Percentiles rank a stretch among this genome's conserved stretches.
phyloP scores from a whole-genome alignment of 768 basidiomycete genomes.

The Goffeauzyma gilvescens region DNA sequence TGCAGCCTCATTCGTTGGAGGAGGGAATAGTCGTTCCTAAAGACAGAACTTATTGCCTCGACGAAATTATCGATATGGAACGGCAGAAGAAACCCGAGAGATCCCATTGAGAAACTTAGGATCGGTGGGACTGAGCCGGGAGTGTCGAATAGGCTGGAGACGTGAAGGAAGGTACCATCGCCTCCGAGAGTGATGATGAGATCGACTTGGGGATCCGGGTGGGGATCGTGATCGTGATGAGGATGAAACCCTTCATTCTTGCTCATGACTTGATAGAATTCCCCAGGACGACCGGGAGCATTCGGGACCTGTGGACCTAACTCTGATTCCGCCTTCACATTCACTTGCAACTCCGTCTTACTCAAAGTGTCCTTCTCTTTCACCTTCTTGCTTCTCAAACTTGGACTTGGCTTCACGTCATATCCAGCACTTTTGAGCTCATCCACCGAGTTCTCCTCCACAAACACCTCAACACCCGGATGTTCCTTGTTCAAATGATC shows the following conservation, averaged over 20 bases:
- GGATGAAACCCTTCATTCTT: background rate
- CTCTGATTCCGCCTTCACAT: slow-evolving; percentile 22
- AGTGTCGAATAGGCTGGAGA: slow-evolving; percentile 69
- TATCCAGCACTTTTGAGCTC: background rate
- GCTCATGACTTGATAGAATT: slow-evolving; percentile 5
- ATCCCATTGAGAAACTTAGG: slow-evolving; percentile 79
- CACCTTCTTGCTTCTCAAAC: no score
- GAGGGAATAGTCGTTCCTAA: slow-evolving; percentile 58
- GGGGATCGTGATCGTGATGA: slow-evolving; percentile 8
- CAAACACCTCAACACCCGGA: background rate
- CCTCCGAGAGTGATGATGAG: slow-evolving; percentile 81
- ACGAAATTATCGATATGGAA: slow-evolving; percentile 82
- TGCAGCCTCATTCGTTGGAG: slow-evolving; percentile 78
- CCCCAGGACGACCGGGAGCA: slow-evolving; percentile 11
- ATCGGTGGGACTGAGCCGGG: slow-evolving; percentile 80
- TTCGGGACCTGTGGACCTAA: slow-evolving; percentile 12
- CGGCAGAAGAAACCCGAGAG: slow-evolving; percentile 76
- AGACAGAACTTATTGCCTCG: slow-evolving; percentile 59
- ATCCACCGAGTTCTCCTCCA: background rate
- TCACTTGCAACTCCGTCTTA: slow-evolving; percentile 13
- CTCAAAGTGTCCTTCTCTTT: no score
- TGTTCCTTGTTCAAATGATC: background rate
- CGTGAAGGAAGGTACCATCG: slow-evolving; percentile 85
- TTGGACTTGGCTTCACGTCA: slow-evolving; percentile 8
- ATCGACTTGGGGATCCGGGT: slow-evolving; percentile 39